Evolutionary conservation across 2,329 filamentous ascomycete genomes (phyloP).

Genomic region (Aspergillus chevalieri): DNA sequence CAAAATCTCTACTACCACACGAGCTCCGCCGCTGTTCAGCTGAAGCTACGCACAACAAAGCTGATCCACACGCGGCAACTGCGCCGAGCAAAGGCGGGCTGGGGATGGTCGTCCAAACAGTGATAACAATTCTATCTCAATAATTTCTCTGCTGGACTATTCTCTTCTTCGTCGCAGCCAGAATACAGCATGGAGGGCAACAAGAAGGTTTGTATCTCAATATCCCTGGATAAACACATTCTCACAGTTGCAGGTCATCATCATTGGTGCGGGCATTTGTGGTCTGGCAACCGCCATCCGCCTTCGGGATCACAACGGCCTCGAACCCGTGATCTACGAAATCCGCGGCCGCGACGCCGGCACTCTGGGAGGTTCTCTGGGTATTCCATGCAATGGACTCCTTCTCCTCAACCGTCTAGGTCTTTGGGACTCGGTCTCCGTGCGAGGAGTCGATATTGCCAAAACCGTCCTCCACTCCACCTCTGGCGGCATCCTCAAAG

Average conservation of each 20-base stretch:
- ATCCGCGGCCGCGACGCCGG: conserved; percentile 19
- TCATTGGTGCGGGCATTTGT: conserved; percentile 15
- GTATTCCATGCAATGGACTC: conserved; percentile 26
- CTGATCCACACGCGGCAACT: too few species aligned
- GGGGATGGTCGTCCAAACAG: too few species aligned
- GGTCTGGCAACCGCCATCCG: conserved; percentile 16
- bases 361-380: conserved; percentile 26
- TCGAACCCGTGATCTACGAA: conserved; percentile 21
- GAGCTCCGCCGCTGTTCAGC: too few species aligned
- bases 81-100: too few species aligned
- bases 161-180: too few species aligned
- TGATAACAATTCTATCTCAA: too few species aligned
- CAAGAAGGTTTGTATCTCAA: too few species aligned
- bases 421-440: conserved; percentile 16
- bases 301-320: conserved; percentile 10
- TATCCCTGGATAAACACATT: too few species aligned
- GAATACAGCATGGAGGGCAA: too few species aligned
- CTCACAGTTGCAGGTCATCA: conserved; percentile 8
- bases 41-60: too few species aligned
- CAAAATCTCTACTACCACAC: too few species aligned
- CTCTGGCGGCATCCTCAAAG: conserved; percentile 12
- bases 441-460: conserved; percentile 10
- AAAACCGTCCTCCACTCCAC: conserved; percentile 20
- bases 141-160: too few species aligned
- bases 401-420: conserved; percentile 21